phyloP scores from a whole-genome alignment of 331 rosid species.

The Arachis monticola region DNA sequence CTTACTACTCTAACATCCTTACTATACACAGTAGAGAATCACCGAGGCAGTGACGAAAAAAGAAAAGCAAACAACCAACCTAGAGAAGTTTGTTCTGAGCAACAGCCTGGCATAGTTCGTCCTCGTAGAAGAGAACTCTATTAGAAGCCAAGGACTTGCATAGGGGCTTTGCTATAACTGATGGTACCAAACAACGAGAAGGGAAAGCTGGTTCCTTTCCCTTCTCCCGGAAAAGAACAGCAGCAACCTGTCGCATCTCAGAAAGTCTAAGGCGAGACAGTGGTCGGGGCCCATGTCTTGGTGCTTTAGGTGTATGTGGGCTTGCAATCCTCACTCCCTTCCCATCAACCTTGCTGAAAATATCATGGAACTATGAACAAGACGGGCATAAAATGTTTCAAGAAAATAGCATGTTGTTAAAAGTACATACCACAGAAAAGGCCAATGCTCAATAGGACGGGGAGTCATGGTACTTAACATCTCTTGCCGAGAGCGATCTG shows the following conservation, averaged over 20 bases:
- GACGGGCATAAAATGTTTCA: conserved; percentile 19
- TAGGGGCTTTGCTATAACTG: conserved; percentile 73
- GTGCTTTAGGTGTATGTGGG: conserved; percentile 93
- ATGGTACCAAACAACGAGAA: conserved; percentile 73
- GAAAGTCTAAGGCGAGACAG: conserved; percentile 90
- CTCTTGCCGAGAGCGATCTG: conserved; percentile 91
- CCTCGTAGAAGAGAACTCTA: conserved; percentile 93
- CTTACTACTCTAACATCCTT: conserved; percentile 50
- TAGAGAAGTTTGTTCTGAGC: conserved; percentile 92
- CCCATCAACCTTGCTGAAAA: conserved; percentile 74
- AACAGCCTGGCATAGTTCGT: conserved; percentile 93
- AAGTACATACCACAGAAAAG: conserved; percentile 62
- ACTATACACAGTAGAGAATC: conserved; percentile 57
- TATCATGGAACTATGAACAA: conserved; percentile 21
- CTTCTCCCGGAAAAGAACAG: conserved; percentile 71
- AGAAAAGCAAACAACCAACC: conserved; percentile 34
- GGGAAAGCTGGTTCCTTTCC: conserved; percentile 67
- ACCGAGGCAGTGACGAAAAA: conserved; percentile 18
- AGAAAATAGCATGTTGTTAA: not conserved
- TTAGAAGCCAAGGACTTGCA: conserved; percentile 90
- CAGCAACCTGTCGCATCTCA: conserved; percentile 91
- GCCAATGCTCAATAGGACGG: conserved; percentile 80
- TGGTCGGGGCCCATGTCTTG: conserved; percentile 91
- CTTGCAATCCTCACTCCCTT: conserved; percentile 60
- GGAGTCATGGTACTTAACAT: conserved; percentile 77